A percentile compares a stretch with the other conserved stretches of the same genome.
These are phyloP conservation scores for Dichotomopilus funicola DNA, from an alignment of 2,329 filamentous ascomycete genomes.

Conservation along the genomic window DNA sequence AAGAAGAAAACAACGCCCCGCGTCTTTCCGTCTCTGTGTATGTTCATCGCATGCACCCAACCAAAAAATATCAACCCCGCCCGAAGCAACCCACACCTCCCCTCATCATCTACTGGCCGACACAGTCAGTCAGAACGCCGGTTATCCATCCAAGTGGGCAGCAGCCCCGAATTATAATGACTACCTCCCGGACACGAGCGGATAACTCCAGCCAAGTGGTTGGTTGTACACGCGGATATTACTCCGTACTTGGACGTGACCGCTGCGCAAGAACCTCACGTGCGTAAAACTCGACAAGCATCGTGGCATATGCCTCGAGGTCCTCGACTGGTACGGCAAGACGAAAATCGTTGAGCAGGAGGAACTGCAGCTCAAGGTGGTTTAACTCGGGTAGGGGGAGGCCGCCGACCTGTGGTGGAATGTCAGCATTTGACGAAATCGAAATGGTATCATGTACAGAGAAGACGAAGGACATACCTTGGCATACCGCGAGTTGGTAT, in stretches of 20 bases:
- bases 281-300: conserved; percentile 97
- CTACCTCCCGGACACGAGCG: no score
- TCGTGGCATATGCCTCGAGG: conserved; percentile 93
- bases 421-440: not conserved
- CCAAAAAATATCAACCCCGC: not conserved
- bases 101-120: not conserved
- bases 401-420: conserved; percentile 69
- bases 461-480: conserved; percentile 63
- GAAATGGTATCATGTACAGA: not conserved
- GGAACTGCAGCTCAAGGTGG: conserved; percentile 91
- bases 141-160: not conserved
- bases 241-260: not conserved
- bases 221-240: not conserved
- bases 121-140: not conserved
- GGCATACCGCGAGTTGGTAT: conserved; percentile 97
- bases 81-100: not conserved
- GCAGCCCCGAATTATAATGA: no score
- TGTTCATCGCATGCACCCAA: not conserved
- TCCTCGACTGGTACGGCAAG: conserved; percentile 91
- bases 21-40: not conserved
- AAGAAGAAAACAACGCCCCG: not conserved
- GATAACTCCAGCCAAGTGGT: no score
- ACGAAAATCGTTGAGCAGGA: conserved; percentile 92
- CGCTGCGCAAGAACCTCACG: conserved; percentile 64
- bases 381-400: conserved; percentile 89